Base-by-base conservation (phyloP, 2,329 filamentous ascomycete genomes). In the Cercospora zeae-maydis region DNA sequence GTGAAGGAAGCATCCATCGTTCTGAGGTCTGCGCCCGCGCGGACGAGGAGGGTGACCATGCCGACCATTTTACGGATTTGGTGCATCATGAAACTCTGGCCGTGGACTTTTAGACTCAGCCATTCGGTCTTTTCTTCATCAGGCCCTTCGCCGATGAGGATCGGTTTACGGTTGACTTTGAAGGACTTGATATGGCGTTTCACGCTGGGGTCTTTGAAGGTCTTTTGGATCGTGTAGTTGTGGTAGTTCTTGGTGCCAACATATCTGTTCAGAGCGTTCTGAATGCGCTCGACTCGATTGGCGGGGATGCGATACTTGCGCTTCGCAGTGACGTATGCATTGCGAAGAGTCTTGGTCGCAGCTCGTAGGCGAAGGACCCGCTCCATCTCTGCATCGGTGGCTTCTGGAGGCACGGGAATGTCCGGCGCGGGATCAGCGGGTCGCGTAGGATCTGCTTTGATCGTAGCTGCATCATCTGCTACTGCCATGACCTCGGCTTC, bases 41-140 rank as follows among this genome's bases (percentile, higher is more conserved):
- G 88, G 6, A 96, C 89, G 5, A 93, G 82, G 64, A 99, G 82
- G 34, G 91, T 87, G 8, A 87, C 91, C 89, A 99, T 92, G 61
- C 91, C 92, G 14, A 99, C 91, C 95, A 99, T 98, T 79, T 98
- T 99, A 73, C 95, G 89, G 77, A 99, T 99, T 80, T 99, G 95
- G 78, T 99, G 95, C 95, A 99, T 99, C 95, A 99, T 99, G 83
- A 99, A 99, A 73, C 89, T 93, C 78, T 99, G 95, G 0, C 95
- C 95, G 77, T 99, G 95, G 24, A 99, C 93, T 75, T 96, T 96
- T 69, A 98, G 82, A 47, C 90, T 95, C 4, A 99, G 82, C 95
- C 95, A 99, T 80, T 99, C 90, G 1, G 92, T 97, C 73, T 93
- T 88, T 16, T 73, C 69, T n/a, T 67, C 68, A 37, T 74, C 73